Percentiles rank a stretch among this genome's conserved stretches.
Evolutionary conservation across 441 rosid species (phyloP).

Genomic region (Hypseocharis bilobata): DNA sequence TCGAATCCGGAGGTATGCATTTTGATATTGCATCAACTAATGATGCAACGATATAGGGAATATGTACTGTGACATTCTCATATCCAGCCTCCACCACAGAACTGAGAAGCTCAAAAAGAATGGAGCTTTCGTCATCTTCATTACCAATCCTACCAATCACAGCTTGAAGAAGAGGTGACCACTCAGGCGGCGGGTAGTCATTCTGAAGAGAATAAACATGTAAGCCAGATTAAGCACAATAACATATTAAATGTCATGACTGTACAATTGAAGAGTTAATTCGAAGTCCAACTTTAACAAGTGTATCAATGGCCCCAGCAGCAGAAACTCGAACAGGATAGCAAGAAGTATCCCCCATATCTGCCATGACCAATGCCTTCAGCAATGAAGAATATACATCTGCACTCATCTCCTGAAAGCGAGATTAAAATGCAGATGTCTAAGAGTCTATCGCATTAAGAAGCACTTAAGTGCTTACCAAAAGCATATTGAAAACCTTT

Average conservation of each 20-base stretch:
- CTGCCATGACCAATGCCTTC: constrained; percentile 61
- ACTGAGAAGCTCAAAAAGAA: constrained; percentile 62
- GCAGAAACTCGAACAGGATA: constrained; percentile 78
- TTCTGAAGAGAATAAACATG: constrained; percentile 39
- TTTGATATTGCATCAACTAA: constrained; percentile 44
- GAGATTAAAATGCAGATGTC: constrained; percentile 18
- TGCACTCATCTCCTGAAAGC: constrained; percentile 55
- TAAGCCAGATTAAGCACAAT: constrained; percentile 17
- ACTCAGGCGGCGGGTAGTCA: constrained; percentile 68
- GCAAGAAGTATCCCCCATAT: constrained; percentile 43
- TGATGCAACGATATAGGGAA: constrained; percentile 57
- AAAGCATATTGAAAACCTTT: neutral
- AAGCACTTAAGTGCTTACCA: neutral
- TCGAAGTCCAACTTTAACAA: constrained; percentile 51
- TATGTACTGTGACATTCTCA: constrained; percentile 45
- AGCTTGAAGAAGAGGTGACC: constrained; percentile 71
- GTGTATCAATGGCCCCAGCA: constrained; percentile 63
- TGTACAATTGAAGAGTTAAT: constrained; percentile 14
- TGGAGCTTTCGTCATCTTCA: constrained; percentile 58
- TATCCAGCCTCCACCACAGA: constrained; percentile 58
- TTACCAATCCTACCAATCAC: constrained; percentile 54
- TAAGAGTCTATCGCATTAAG: constrained; percentile 12
- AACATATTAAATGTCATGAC: constrained; percentile 9
- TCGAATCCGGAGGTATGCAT: constrained; percentile 38
- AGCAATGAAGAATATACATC: constrained; percentile 62